Evolutionary conservation across 1,139 yeast species (phyloP), one percentile per base, ranked within the genome.

Genomic region (Nakaseomyces delphensis): DNA sequence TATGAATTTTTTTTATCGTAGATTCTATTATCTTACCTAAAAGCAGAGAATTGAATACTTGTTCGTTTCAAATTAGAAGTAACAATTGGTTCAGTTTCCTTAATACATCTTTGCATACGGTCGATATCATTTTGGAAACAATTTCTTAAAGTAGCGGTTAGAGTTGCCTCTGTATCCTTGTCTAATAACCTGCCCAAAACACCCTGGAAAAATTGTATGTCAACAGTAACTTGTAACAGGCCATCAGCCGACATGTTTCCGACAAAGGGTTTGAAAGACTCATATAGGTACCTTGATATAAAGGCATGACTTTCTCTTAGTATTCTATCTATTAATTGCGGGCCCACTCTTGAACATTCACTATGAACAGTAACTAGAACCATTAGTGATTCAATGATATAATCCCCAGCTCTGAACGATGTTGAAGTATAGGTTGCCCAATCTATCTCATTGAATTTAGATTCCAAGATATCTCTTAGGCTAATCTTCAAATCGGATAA

Each of bases 301-400:
- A 74, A 74, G 24, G 67, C 66, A 48, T 71, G 69, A 13, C 77
- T 63, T 38, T 69, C 74, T 19, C 64, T 59, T 16, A 76, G 57
- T 3, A 76, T 70, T 11, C 66, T 62, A 24, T 61, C 56, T 7
- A 74, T 67, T 37, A 76, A 55, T 28, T 64, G 66, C 1, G 72
- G 69, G 0, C 79, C 73, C 13, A 74, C 68, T 33, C 68, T 68
- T 27, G 66, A 56, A 25, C 77, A 75, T 42, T 68, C 70, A 21
- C 79, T 67, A 51, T 76, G 79, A 1, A 76, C 71, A 14, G 69
- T 62, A 5, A 79, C 76, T 20, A 81, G 56, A 30, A 71, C 59
- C 56, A 76, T 67, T 36, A 79, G 57, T 1, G 72, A 63, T 44
- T 76, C 75, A 44, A 76, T 70, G 5, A 79, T 61, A 53, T 73